Evolutionary conservation across 2,329 filamentous ascomycete species (phyloP).

Genomic region (Gaeumannomyces tritici): DNA sequence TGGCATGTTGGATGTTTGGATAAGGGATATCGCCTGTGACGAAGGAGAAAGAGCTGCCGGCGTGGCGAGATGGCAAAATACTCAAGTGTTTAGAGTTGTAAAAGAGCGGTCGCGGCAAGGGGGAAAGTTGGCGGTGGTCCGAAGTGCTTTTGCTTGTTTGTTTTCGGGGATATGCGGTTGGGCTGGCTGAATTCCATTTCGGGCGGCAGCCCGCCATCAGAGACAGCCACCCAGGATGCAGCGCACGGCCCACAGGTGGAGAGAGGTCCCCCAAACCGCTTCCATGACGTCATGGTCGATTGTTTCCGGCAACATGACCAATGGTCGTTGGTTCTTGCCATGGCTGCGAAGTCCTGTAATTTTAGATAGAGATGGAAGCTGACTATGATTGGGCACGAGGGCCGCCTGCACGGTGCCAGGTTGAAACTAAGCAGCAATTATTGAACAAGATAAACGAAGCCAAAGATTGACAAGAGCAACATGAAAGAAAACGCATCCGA

Average conservation of each 20-base stretch:
- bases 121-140: not conserved
- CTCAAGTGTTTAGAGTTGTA: not conserved
- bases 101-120: not conserved
- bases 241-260: not conserved
- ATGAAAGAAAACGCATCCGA: no score
- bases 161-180: not conserved
- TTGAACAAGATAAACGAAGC: no score
- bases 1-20: slow-evolving; percentile 6
- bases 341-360: no score
- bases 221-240: not conserved
- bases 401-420: no score
- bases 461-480: no score
- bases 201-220: not conserved
- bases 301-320: no score
- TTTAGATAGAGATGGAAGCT: no score
- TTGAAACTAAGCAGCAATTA: no score
- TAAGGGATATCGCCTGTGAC: slow-evolving; percentile 4
- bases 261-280: not conserved
- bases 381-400: no score
- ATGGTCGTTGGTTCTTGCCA: no score
- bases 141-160: not conserved
- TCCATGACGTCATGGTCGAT: not conserved
- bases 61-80: not conserved
- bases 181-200: not conserved
- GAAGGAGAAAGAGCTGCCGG: no score